Base-by-base conservation (phyloP, 176 grass and related monocot species). In the Pharus latifolius region DNA sequence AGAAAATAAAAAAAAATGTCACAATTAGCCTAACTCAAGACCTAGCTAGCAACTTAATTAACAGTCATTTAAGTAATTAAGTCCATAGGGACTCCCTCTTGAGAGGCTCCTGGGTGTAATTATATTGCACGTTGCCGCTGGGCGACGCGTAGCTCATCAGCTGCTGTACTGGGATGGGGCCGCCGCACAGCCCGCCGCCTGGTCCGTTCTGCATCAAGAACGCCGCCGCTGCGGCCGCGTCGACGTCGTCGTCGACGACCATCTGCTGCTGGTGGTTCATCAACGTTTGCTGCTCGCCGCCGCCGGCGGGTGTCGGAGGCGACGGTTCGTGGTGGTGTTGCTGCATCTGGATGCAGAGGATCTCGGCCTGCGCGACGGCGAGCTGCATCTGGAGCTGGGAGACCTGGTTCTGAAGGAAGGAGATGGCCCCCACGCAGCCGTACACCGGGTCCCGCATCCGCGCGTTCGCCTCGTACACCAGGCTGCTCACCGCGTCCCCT, bases 361-460 rank as follows among this genome's bases (percentile, higher is more conserved):
- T 96, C 75, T 96, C 92, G 4, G 92, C 76, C 75, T 91, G 88
- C 25, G 92, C 92, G 42, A 96, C 85, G 16, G 88, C 88, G 43
- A 96, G 88, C 75, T 96, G 88, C 92, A 91, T 96, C 88, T 96
- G 92, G 9, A 96, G 82, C 74, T 96, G 92, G 40, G 92, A 96
- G 17, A 96, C 92, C 78, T 96, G 92, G 67, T 86, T 88, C 66
- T 96, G 88, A 44, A 96, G 63, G 79, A 80, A 91, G 49, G 92
- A 96, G 75, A 96, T 96, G 56, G 92, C 92, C 5, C 88, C 92
- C 7, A 96, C 88, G 71, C 92, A 96, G 18, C 92, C 92, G 26
- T 96, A 92, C 3, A 96, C 92, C 0, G 92, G 92, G 72, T 96
- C 92, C 63, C 92, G 75, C 77, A 89, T 75, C 57, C 92, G 75